Base-by-base conservation (phyloP, 257 asterid species). In the Capsicum pubescens region DNA sequence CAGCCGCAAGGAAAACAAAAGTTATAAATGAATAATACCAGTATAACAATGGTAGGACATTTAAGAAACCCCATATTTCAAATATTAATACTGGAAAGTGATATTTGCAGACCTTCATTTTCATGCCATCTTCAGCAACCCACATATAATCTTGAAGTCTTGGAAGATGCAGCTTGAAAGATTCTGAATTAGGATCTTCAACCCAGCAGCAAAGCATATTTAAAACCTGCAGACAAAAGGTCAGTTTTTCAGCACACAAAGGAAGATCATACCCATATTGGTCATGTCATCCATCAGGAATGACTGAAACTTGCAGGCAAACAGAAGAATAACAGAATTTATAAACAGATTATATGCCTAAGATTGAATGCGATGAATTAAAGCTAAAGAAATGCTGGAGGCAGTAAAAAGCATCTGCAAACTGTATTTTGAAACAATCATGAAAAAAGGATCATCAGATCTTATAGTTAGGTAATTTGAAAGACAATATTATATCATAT, bases 121-220 rank as follows among this genome's bases (percentile, higher is more conserved):
- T 96, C 99, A 96, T 92, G 91, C 99, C 99, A 90, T 96, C 99
- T 89, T 96, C 99, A 64, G 99, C 99, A 89, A 96, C 72, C 99
- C 99, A 96, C 59, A 96, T 82, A 88, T 91, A 96, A 89, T 96
- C 99, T 59, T 90, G 32, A 79, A 96, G 80, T 88, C 99, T 92
- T 44, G 99, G 98, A 80, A 96, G 95, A 87, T 96, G 99, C 86
- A 96, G 88, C 93, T 96, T 96, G 93, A 96, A 96, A 86, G 99
- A 97, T 87, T 96, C 98, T 61, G 99, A 96, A 83, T 89, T 92
- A 87, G 90, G 98, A 90, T 96, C 98, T 90, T 96, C 99, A 85
- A 91, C 97, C 98, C 98, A 96, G 87, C 99, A 96, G 91, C 99
- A 94, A 87, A 96, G 95, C 99, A 96, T 96, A 87, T 96, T 96